Evolutionary conservation across 371 early-diverging fungal genomes (phyloP), one percentile per base, ranked within the genome.

Genomic region (Syncephalis plumigaleata): DNA sequence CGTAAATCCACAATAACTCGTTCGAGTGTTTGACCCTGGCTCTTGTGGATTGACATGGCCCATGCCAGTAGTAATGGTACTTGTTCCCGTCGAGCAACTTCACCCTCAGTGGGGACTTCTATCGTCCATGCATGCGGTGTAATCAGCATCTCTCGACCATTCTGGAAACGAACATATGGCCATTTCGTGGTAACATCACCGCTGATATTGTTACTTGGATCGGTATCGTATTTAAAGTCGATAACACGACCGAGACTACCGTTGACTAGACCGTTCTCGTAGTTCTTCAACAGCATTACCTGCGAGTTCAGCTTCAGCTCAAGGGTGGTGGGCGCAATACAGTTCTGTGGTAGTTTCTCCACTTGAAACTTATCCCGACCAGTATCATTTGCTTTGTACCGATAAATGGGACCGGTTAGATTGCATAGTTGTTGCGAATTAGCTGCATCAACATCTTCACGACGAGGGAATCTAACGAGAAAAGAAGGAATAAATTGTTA

Each of bases 21-120:
- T 44, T 86, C 83, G 49, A 94, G 66, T 26, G 93, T 87, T 67
- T 91, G 88, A 0, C 92, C 95, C 61, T 92, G 95, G 44, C 75
- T 68, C 58, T 87, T 85, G 62, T 93, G 91, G 26, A 91, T 84
- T 9, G 91, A 70, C 51, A 76, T 62, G 1, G 73, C 71, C 71
- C 71, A 76, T 9, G 77, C 67, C 9, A 83, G 60, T 48, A 67
- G 67, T 49, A 87, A 55, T 2, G 84, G 86, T 0, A 87, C 46
- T 24, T 21, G 18, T 47, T 16, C 37, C 24, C 17, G 24, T 9
- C 42, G 21, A 0, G 64, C 66, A 26, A 66, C 44, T 17, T 61
- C 53, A 11, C 49, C 52, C 4, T 60, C 60, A 51, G 66, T 61
- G 31, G 76, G 71, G 40, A 71, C 26, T 45, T 81, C 81, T 42